Base-by-base conservation (phyloP, 1,284 basidiomycete species). In the Boletellus deceptivus region DNA sequence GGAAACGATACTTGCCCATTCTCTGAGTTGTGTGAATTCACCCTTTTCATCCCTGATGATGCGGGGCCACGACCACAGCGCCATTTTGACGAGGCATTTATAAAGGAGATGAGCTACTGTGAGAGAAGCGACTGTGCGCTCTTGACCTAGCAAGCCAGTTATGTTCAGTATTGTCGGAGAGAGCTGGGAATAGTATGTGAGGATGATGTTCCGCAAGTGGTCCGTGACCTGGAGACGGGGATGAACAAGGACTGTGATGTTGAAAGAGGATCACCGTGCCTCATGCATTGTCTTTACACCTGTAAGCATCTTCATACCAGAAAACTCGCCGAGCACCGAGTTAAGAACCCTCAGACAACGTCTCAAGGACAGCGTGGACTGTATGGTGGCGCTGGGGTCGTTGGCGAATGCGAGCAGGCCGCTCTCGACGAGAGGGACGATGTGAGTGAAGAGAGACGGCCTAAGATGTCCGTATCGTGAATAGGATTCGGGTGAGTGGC, bases 11-110 rank as follows among this genome's bases (percentile, higher is more conserved):
- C 75, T 54, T 59, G 84, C 88, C 83, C 83, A 87, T 48, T 73
- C 64, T 47, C 75, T 72, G 40, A 80, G 72, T 11, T 69, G 65
- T 8, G 68, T 63, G 37, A 70, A 61, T 52, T 79, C 78, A 44
- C 74, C 72, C 48, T 70, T 69, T 0, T 70, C 60, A 39, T 73
- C 61, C 58, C 68, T 78, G 37, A 72, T 75, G 18, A 78, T 65
- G 39, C 80, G 76, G 43, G 82, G 77, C 83, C 86, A 91, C 8
- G 83, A 64, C 86, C 87, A 91, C 37, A 76, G 60, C 14, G 79
- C 78, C 62, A 87, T 75, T 59, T 83, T 89, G 13, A 74, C 70
- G 38, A 91, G 67, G 57, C 78, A 83, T 63, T 91, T 91, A 70
- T 83, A 89, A 6, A 82, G 67, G 10, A 89, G 67, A 61, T 91